Conservation (phyloP, 2,329 filamentous ascomycete species). For the Cladosporium sp. region DNA sequence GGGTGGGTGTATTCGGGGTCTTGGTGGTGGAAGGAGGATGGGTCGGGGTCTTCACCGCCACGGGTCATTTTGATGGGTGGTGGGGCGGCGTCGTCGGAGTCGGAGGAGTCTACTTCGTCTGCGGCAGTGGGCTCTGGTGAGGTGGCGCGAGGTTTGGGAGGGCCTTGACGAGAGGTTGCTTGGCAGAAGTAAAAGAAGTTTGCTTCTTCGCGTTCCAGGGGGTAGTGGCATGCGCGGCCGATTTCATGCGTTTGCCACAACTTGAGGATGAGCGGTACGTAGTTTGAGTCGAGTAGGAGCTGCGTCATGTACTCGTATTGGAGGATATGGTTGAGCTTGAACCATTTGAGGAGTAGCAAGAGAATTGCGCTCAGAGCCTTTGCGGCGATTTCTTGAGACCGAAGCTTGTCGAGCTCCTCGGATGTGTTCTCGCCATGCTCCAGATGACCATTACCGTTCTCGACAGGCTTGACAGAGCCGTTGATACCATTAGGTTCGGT, state of each 20-base stretch:
- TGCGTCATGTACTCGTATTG: constrained; percentile 97
- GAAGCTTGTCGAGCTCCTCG: constrained; percentile 79
- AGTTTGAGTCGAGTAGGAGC: constrained; percentile 90
- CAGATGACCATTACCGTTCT: constrained; percentile 39
- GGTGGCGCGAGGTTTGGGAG: constrained; percentile 25
- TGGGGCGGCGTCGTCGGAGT: constrained; percentile 69
- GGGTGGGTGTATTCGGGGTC: constrained; percentile 36
- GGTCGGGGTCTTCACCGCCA: constrained; percentile 35
- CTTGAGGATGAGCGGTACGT: constrained; percentile 88
- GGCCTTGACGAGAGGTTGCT: constrained; percentile 63
- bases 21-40: constrained; percentile 40
- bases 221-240: constrained; percentile 83
- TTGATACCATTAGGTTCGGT: constrained; percentile 35
- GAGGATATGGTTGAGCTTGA: constrained; percentile 89
- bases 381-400: constrained; percentile 81
- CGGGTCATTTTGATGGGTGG: constrained; percentile 70
- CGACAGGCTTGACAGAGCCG: constrained; percentile 39
- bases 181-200: constrained; percentile 94
- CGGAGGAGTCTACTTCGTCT: constrained; percentile 38
- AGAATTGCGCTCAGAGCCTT: constrained; percentile 92
- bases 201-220: constrained; percentile 77
- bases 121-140: constrained; percentile 33
- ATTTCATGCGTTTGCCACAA: constrained; percentile 93
- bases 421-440: constrained; percentile 37
- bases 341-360: constrained; percentile 90